Evolutionary conservation across 371 early-diverging fungal species (phyloP).

Genomic region (Syncephalastrum monosporum): DNA sequence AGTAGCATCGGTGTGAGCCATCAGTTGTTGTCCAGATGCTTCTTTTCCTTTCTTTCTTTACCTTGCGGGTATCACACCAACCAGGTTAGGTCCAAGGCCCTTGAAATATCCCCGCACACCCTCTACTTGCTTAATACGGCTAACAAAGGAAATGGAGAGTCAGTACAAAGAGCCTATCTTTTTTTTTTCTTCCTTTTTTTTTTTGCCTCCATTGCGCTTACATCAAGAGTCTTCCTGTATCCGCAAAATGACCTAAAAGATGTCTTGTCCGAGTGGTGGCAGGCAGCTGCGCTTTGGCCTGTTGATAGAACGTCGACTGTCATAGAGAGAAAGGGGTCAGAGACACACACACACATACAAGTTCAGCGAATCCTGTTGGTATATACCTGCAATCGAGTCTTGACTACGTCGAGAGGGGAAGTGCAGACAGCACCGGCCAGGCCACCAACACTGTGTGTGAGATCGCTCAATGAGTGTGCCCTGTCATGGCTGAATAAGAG

Average conservation of each 20-base stretch:
- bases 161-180: slow-evolving; percentile 1
- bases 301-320: slow-evolving; percentile 37
- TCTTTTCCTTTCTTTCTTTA: slow-evolving; percentile 21
- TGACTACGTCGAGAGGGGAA: slow-evolving; percentile 89
- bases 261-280: slow-evolving; percentile 16
- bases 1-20: background rate
- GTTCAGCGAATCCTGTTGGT: background rate
- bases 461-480: background rate
- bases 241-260: slow-evolving; percentile 49
- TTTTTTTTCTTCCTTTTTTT: too few relatives aligned
- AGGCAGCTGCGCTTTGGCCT: slow-evolving; percentile 10
- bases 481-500: too few relatives aligned
- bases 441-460: slow-evolving; percentile 53
- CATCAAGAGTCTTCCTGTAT: slow-evolving; percentile 53
- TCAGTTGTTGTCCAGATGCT: background rate
- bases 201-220: slow-evolving; percentile 17
- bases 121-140: slow-evolving; percentile 73
- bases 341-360: background rate
- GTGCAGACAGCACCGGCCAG: slow-evolving; percentile 81
- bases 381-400: slow-evolving; percentile 81
- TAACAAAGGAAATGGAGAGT: slow-evolving; percentile 13
- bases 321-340: background rate
- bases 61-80: slow-evolving; percentile 93
- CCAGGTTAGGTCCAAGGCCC: slow-evolving; percentile 90
- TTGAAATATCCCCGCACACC: slow-evolving; percentile 89